phyloP scores from a whole-genome alignment of 2,329 filamentous ascomycete species.

The Lasiodiplodia theobromae region DNA sequence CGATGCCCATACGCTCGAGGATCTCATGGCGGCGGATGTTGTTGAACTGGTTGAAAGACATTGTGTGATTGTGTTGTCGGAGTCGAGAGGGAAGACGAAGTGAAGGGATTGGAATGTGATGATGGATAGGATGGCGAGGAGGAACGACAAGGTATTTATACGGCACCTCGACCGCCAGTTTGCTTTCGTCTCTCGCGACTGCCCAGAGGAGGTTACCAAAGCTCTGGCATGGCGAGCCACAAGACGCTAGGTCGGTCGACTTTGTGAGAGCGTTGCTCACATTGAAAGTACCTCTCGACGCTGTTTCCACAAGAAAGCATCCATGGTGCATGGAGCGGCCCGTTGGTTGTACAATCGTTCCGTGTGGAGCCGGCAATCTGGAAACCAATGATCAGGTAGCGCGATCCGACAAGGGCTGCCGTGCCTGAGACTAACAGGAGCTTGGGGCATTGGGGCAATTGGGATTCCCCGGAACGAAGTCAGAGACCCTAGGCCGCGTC shows the following conservation, averaged over 20 bases:
- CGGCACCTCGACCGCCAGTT: slow-evolving; percentile 16
- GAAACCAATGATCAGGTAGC: slow-evolving; percentile 26
- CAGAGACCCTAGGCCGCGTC: slow-evolving; percentile 8
- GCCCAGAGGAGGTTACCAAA: slow-evolving; percentile 10
- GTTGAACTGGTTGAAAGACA: slow-evolving; percentile 31
- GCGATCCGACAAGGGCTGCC: slow-evolving; percentile 18
- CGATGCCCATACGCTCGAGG: slow-evolving; percentile 29
- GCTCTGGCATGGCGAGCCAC: slow-evolving; percentile 58
- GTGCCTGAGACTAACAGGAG: slow-evolving; percentile 26
- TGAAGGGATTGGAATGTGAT: slow-evolving; percentile 5
- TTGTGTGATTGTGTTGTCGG: slow-evolving; percentile 14
- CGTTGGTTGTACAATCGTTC: slow-evolving; percentile 27
- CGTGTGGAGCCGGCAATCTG: slow-evolving; percentile 21
- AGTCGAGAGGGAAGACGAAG: neutral
- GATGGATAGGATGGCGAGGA: slow-evolving; percentile 12
- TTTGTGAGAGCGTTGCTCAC: slow-evolving; percentile 23
- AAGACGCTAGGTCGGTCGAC: slow-evolving; percentile 25
- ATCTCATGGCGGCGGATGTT: slow-evolving; percentile 30
- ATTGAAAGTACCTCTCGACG: slow-evolving; percentile 18
- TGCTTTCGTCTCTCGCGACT: slow-evolving; percentile 11
- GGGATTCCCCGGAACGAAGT: slow-evolving; percentile 8
- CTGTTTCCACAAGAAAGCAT: slow-evolving; percentile 21
- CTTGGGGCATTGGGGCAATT: slow-evolving; percentile 25
- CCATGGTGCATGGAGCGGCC: slow-evolving; percentile 28
- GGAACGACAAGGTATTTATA: slow-evolving; percentile 27